Percentiles rank a stretch among this genome's conserved stretches.
Conservation (phyloP, 371 early-diverging fungal genomes). For the Saksenaea vasiformis region DNA sequence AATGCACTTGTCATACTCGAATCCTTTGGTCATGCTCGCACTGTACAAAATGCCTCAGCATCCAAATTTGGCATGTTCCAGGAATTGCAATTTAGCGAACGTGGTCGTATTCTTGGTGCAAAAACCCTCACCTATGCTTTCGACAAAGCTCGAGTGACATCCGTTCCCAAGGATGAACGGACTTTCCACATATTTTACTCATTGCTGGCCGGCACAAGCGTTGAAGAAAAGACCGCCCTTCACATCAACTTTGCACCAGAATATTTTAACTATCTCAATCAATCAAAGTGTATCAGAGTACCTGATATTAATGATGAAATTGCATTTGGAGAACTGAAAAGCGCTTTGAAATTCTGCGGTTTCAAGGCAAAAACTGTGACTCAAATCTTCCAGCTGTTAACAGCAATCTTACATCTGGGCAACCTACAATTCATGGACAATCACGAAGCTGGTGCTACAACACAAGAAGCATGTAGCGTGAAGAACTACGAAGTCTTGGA, state of each 20-base stretch:
- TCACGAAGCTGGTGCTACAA: conserved; percentile 48
- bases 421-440: conserved; percentile 66
- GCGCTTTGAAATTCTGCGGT: conserved; percentile 73
- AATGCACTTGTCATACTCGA: conserved; percentile 70
- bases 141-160: conserved; percentile 78
- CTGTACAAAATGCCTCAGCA: conserved; percentile 71
- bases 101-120: conserved; percentile 85
- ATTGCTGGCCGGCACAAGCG: conserved; percentile 63
- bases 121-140: conserved; percentile 86
- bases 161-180: conserved; percentile 54
- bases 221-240: conserved; percentile 55
- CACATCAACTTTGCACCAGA: conserved; percentile 55
- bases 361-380: conserved; percentile 70
- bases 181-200: conserved; percentile 88
- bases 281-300: conserved; percentile 41
- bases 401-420: conserved; percentile 75
- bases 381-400: conserved; percentile 67
- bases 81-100: conserved; percentile 84
- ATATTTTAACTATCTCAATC: conserved; percentile 53
- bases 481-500: conserved; percentile 66
- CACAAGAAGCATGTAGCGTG: conserved; percentile 48
- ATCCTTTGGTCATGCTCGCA: conserved; percentile 77
- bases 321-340: conserved; percentile 60
- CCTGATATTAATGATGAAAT: conserved; percentile 35
- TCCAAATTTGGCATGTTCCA: conserved; percentile 80